Evolutionary conservation across 495 filamentous ascomycete genomes (phyloP), one percentile per base, ranked within the genome.

Genomic region (Aspergillus kassunensis): DNA sequence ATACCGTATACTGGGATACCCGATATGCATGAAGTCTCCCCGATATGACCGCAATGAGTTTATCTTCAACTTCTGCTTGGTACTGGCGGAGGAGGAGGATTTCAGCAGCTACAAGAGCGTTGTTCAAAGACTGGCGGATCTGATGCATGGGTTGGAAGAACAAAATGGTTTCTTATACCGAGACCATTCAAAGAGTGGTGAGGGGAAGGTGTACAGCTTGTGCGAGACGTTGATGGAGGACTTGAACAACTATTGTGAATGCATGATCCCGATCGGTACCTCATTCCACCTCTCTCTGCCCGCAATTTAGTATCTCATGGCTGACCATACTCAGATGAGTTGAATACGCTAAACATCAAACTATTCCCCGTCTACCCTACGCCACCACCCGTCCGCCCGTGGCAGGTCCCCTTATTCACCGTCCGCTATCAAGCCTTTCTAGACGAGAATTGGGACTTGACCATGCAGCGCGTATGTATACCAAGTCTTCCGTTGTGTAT

Each of bases 271-370:
- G 2, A 89, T 96, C 59, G 86, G 86, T 90, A 69, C 18, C 21
- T 21, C n/a, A n/a, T n/a, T n/a, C n/a, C n/a, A n/a, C n/a, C n/a
- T n/a, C n/a, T n/a, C n/a, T n/a, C n/a, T n/a, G n/a, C 10, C 13
- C 34, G 19, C 18, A 23, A 18, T n/a, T 15, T 18, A 13, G 21
- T 7, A 18, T 11, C 13, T 10, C 12, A 45, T 16, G 31, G 51
- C 49, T 58, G 24, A 66, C 65, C 43, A 7, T 30, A 9, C 34
- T 21, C 55, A 90, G 91, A 96, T 67, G 90, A 95, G 54, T 83
- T 88, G 53, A 96, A 96, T 70, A 96, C 90, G 10, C 81, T 98
- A 63, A 96, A 96, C 68, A 88, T 98, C 77, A 96, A 96, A 66
- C 81, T 96, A 42, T 96, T 96, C 69, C 90, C 89, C 0, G 81